Evolutionary conservation across 2,329 filamentous ascomycete species (phyloP), one percentile per base, ranked within the genome.

Genomic region (Akanthomyces muscarius): DNA sequence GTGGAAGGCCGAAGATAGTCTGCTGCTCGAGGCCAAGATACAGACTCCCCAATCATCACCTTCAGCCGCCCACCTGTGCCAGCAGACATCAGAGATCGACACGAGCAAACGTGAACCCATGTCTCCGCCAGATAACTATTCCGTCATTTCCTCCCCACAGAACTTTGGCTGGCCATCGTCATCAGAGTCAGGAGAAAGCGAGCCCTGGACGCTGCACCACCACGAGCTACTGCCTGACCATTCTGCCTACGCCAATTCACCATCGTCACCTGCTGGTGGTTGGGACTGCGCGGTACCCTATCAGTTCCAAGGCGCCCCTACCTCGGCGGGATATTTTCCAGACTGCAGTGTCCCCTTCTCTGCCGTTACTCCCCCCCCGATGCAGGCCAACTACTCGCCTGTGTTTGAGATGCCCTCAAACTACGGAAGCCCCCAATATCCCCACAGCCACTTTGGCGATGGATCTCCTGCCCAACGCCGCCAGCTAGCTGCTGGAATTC

Each of bases 111-210:
- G 51, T 42, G 60, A 62, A 42, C 50, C 60, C 41, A 62, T 62
- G 50, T 62, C 60, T 62, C 52, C 60, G 11, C 53, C 42, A 14
- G 52, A 62, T 13, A 54, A 44, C n/a, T 44, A 42, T 16, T 61
- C 58, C 2, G 14, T 33, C 25, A 45, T 13, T 10, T 61, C 47
- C 14, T 61, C 58, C 5, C 48, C 48, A 18, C 48, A 45, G 21
- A 45, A 18, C 36, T 53, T 54, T 54, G 41, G 38, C 28, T 61
- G 58, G 48, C 48, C 47, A 13, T 25, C 48, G n/a, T 53, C 48
- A 5, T 45, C 50, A n/a, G 57, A 60, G 21, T 60, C 57, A 4
- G 50, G 41, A 11, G 58, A 61, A 8, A 61, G 50, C 30, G 58
- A 61, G 41, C 58, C 48, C n/a, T 61, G 58, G 58, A 38, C 38